phyloP scores from a whole-genome alignment of 305 asterid species.

The Fraxinus sp. region DNA sequence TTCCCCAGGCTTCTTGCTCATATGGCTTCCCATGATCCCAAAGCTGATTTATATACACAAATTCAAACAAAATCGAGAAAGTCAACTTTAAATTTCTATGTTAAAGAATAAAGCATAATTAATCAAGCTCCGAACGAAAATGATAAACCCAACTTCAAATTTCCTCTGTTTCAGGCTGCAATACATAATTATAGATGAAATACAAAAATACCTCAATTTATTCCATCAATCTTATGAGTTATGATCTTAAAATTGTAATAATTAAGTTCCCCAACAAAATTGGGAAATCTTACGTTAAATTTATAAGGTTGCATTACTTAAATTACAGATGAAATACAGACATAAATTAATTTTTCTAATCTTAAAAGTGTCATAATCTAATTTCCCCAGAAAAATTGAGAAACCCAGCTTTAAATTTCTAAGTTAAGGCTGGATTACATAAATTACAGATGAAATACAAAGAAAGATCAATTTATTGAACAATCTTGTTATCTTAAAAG shows the following conservation, averaged over 20 bases:
- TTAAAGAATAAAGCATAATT: neutral
- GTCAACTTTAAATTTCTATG: constrained; percentile 13
- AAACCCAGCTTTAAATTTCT: neutral
- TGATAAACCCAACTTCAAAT: neutral
- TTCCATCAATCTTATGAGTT: neutral
- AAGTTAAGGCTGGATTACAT: neutral
- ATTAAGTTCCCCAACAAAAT: neutral
- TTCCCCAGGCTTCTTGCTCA: constrained; percentile 40
- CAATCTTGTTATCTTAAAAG: neutral
- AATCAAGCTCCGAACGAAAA: neutral
- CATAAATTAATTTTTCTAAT: neutral
- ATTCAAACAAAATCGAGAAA: constrained; percentile 3
- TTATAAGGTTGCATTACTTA: neutral
- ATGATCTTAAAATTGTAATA: neutral
- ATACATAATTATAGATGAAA: neutral
- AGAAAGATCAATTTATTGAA: neutral
- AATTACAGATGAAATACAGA: neutral
- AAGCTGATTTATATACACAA: neutral
- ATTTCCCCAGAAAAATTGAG: neutral
- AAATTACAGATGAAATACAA: neutral
- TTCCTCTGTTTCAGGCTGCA: neutral
- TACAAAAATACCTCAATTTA: neutral
- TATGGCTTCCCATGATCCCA: constrained; percentile 39
- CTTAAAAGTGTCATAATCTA: neutral
- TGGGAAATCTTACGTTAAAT: neutral